Percentiles rank a stretch among this genome's conserved stretches.
Evolutionary conservation across 495 filamentous ascomycete genomes (phyloP).

Genomic region (Penicillium ucsense): DNA sequence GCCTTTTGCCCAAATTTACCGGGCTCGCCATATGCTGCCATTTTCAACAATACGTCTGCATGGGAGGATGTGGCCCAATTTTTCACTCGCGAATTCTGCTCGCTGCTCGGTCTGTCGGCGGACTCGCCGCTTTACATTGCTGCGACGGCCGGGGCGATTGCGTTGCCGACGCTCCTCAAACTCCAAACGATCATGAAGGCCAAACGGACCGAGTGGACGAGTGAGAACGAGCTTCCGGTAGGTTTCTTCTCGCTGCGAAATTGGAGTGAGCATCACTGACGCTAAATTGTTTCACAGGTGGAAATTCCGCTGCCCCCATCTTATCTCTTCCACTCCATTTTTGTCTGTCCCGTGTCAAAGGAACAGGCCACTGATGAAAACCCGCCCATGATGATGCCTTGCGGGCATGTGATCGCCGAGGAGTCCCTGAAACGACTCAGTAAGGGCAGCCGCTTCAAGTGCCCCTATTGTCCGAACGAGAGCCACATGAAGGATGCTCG

Average conservation of each 20-base stretch:
- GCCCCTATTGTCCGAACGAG: slow-evolving; percentile 91
- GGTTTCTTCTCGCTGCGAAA: slow-evolving; percentile 1
- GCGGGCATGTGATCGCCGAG: slow-evolving; percentile 85
- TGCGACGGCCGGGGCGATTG: slow-evolving; percentile 82
- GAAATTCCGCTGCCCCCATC: slow-evolving; percentile 80
- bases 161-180: slow-evolving; percentile 76
- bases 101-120: slow-evolving; percentile 75
- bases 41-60: slow-evolving; percentile 62
- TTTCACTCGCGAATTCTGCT: slow-evolving; percentile 93
- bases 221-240: slow-evolving; percentile 77
- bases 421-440: slow-evolving; percentile 69
- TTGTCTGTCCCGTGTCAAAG: slow-evolving; percentile 94
- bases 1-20: slow-evolving; percentile 60
- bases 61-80: slow-evolving; percentile 74
- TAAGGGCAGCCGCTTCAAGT: slow-evolving; percentile 80
- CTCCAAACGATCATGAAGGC: slow-evolving; percentile 71
- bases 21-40: slow-evolving; percentile 60
- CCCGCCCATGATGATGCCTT: slow-evolving; percentile 96
- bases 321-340: slow-evolving; percentile 92
- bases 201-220: slow-evolving; percentile 91
- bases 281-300: slow-evolving; percentile 34
- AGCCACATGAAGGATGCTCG: slow-evolving; percentile 64
- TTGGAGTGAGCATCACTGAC: not conserved
- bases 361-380: slow-evolving; percentile 90
- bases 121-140: slow-evolving; percentile 87